Evolutionary conservation across 495 filamentous ascomycete genomes (phyloP).

Genomic region (Penicillium tannophilum): DNA sequence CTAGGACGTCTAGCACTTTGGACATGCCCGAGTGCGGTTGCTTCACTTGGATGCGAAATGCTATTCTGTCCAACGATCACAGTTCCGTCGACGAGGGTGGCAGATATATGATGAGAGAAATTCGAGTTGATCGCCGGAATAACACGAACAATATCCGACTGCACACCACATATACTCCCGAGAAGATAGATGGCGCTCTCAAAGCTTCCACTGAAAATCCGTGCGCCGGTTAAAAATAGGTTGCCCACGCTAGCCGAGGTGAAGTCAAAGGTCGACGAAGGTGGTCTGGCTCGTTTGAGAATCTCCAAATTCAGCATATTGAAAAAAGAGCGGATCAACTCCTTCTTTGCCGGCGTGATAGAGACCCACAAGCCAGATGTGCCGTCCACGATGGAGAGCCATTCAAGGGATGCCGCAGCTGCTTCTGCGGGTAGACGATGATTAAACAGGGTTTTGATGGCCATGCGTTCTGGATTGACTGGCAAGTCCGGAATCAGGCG

Average conservation of each 20-base stretch:
- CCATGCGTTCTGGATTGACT: constrained; percentile 62
- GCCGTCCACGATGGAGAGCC: constrained; percentile 87
- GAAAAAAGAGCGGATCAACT: constrained; percentile 88
- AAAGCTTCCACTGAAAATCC: constrained; percentile 79
- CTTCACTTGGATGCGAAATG: constrained; percentile 79
- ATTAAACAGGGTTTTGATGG: constrained; percentile 83
- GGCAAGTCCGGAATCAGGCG: constrained; percentile 78
- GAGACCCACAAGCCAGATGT: constrained; percentile 71
- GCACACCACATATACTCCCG: constrained; percentile 77
- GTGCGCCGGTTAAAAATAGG: constrained; percentile 83
- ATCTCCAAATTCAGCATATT: constrained; percentile 89
- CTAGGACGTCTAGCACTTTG: constrained; percentile 38
- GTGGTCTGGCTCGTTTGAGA: constrained; percentile 77
- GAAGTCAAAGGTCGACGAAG: constrained; percentile 82
- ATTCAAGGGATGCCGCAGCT: constrained; percentile 56
- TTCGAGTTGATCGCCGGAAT: constrained; percentile 92
- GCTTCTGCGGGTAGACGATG: constrained; percentile 68
- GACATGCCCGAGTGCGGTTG: constrained; percentile 45
- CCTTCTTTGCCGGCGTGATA: constrained; percentile 82
- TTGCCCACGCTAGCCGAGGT: constrained; percentile 89
- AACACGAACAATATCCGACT: constrained; percentile 66
- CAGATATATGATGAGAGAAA: constrained; percentile 91
- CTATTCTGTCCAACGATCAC: constrained; percentile 90
- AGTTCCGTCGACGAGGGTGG: constrained; percentile 72
- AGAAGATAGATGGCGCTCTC: constrained; percentile 82